Base-by-base conservation (phyloP, 2,329 filamentous ascomycete genomes). In the Claviceps paspali region DNA sequence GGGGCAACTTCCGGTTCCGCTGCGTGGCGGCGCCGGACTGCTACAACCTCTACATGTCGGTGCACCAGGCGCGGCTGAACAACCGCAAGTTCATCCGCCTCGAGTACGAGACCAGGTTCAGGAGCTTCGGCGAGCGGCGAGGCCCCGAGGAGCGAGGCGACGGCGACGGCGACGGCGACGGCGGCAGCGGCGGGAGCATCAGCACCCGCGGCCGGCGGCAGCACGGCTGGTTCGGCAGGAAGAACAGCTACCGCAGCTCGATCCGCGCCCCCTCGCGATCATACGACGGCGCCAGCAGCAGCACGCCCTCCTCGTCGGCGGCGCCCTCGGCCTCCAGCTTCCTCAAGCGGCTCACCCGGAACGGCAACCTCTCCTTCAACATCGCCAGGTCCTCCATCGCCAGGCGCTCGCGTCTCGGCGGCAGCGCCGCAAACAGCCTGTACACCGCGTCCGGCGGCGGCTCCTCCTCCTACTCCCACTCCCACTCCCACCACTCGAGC, bases 51-150 rank as follows among this genome's bases (percentile, higher is more conserved):
- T 98, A 95, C 58, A 73, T 73, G 50, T 73, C 88, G 30, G 87
- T 96, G 43, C 92, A 96, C 57, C 72, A 82, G 42, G 79, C 87
- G 15, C 81, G 91, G 33, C 82, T 94, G 54, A 84, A 94, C 60
- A 95, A 96, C 53, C 80, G 85, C 37, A 88, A 86, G 38, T 95
- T 88, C 60, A 86, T 72, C 39, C 65, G 73, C 33, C 64, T 79
- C 14, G 72, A 75, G 47, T 70, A 78, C 44, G 73, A 79, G 45
- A 82, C 65, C 54, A 79, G 56, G 47, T 86, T 65, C 71, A 84
- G 67, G 68, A 82, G 63, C 62, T 92, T 68, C 63, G 84, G 67
- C 45, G 77, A 64, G 60, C 65, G 53, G 45, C 65, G 68, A n/a
- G n/a, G n/a, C n/a, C n/a, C n/a, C n/a, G n/a, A n/a, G n/a, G 49